A percentile compares a stretch with the other conserved stretches of the same genome.
Evolutionary conservation across 2,329 filamentous ascomycete genomes (phyloP).

Genomic region (Trichothecium roseum): DNA sequence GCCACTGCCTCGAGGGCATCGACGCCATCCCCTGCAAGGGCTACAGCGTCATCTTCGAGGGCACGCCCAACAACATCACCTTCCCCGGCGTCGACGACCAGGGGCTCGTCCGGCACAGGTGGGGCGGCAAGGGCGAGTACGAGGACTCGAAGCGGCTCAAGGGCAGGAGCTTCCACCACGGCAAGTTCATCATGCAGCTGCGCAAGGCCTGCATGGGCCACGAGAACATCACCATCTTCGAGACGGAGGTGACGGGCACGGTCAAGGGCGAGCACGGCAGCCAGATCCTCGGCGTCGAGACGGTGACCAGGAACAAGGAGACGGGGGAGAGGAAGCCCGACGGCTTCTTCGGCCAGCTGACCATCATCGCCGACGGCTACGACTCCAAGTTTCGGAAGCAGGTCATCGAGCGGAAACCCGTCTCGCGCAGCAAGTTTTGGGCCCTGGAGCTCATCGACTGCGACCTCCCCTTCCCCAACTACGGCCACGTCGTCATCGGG

Average conservation of each 20-base stretch:
- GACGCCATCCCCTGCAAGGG: conserved; percentile 76
- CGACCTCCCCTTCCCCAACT: conserved; percentile 60
- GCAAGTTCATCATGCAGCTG: conserved; percentile 78
- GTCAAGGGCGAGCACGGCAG: conserved; percentile 58
- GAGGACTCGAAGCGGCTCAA: conserved; percentile 36
- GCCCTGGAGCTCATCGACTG: conserved; percentile 87
- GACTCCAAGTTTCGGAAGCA: conserved; percentile 82
- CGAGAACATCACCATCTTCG: conserved; percentile 79
- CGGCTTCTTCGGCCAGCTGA: conserved; percentile 80
- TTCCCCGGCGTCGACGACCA: conserved; percentile 58
- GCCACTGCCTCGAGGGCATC: conserved; percentile 76
- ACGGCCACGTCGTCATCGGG: conserved; percentile 82
- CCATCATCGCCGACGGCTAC: conserved; percentile 87
- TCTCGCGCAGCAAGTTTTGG: conserved; percentile 81
- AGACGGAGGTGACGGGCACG: conserved; percentile 73
- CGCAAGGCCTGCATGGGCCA: conserved; percentile 63
- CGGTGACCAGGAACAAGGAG: conserved; percentile 49
- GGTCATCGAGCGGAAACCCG: conserved; percentile 54
- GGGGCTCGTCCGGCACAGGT: conserved; percentile 27
- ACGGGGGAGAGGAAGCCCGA: conserved; percentile 50
- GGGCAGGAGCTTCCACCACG: conserved; percentile 85
- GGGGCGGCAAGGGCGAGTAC: conserved; percentile 20
- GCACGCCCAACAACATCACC: conserved; percentile 60
- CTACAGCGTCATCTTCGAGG: conserved; percentile 80
- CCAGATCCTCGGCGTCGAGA: conserved; percentile 76